Evolutionary conservation across 2,329 filamentous ascomycete genomes (phyloP).

Genomic region (Huntiella omanensis): DNA sequence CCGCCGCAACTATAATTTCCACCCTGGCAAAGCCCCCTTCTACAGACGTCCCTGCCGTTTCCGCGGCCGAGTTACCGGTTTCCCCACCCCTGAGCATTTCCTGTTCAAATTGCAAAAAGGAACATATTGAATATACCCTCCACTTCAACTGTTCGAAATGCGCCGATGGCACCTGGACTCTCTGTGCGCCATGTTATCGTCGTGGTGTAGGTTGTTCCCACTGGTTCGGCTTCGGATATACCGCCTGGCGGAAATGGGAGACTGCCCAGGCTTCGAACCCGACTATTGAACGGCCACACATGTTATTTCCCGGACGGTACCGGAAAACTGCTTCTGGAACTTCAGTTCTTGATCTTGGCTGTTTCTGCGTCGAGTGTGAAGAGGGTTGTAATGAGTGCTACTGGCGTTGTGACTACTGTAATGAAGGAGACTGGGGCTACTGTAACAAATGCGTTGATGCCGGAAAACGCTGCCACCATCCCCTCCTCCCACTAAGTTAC

Average conservation of each 20-base stretch:
- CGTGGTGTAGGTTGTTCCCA: constrained; percentile 57
- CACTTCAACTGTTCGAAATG: constrained; percentile 70
- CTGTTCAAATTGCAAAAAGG: constrained; percentile 51
- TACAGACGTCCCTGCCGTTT: background rate
- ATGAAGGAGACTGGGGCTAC: constrained; percentile 87
- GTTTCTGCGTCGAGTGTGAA: constrained; percentile 65
- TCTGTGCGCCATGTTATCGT: constrained; percentile 70
- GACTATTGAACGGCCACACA: constrained; percentile 32
- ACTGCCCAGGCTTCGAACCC: constrained; percentile 21
- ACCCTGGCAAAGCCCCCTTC: background rate
- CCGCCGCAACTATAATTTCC: background rate
- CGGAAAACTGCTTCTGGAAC: constrained; percentile 20
- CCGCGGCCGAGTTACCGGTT: background rate
- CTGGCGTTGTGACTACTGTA: constrained; percentile 77
- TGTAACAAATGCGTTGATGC: constrained; percentile 76
- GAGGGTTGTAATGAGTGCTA: constrained; percentile 64
- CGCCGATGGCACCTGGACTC: constrained; percentile 50
- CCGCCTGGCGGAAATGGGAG: constrained; percentile 50
- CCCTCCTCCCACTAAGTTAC: constrained; percentile 58
- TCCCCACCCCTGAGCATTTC: constrained; percentile 46
- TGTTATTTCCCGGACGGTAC: constrained; percentile 39
- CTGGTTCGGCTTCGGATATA: constrained; percentile 75
- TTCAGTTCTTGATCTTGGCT: constrained; percentile 48
- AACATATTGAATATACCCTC: constrained; percentile 65
- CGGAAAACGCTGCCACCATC: constrained; percentile 63